A percentile compares a stretch with the other conserved stretches of the same genome.
Evolutionary conservation across 768 basidiomycete genomes (phyloP).

Genomic region (Boletellus emodensis): DNA sequence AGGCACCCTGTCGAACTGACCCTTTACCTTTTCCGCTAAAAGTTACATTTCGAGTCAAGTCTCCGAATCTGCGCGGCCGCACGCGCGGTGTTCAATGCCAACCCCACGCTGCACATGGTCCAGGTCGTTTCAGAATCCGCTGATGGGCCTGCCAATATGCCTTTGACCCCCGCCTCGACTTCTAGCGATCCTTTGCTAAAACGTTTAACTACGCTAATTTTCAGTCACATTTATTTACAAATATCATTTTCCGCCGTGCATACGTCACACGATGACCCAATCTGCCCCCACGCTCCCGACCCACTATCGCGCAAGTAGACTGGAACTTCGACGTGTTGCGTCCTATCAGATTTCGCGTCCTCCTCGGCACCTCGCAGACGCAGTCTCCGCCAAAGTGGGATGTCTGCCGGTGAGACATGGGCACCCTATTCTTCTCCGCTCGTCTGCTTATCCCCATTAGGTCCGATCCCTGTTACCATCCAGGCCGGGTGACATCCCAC

Average conservation of each 20-base stretch:
- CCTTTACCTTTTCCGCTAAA: too few relatives aligned
- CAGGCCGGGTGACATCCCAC: background rate
- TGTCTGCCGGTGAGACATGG: constrained; percentile 10
- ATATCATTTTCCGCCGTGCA: constrained; percentile 1
- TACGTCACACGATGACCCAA: constrained; percentile 21
- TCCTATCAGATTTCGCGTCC: constrained; percentile 18
- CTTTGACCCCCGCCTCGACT: constrained; percentile 10
- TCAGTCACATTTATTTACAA: constrained; percentile 23
- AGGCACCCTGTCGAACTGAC: too few relatives aligned
- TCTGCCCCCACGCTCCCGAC: background rate
- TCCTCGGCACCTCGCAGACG: constrained; percentile 24
- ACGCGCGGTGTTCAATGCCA: background rate
- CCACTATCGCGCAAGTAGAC: too few relatives aligned
- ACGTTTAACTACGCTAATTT: constrained; percentile 33
- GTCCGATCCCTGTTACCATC: constrained; percentile 8
- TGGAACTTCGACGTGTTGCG: background rate
- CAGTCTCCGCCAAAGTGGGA: constrained; percentile 4
- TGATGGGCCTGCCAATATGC: background rate
- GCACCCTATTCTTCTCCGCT: constrained; percentile 11
- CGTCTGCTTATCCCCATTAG: constrained; percentile 18
- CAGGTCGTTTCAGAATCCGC: background rate
- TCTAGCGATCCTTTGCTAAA: constrained; percentile 23
- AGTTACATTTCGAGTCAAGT: too few relatives aligned
- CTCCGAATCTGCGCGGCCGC: too few relatives aligned
- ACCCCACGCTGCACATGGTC: constrained; percentile 1